Conservation (phyloP, 2,329 filamentous ascomycete genomes). For the Dothistroma septosporum region DNA sequence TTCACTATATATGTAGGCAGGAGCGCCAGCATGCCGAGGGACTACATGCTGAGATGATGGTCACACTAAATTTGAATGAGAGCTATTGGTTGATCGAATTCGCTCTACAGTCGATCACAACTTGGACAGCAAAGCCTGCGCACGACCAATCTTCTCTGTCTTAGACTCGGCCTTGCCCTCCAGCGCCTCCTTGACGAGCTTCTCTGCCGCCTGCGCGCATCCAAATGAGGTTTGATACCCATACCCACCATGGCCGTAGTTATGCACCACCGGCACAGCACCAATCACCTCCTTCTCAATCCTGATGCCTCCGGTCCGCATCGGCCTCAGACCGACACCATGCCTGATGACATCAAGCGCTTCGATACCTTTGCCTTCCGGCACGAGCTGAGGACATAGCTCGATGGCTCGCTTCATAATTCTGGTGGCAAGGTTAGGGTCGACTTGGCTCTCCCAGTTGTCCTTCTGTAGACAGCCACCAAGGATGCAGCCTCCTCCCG, state of each 20-base stretch:
- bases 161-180: conserved; percentile 1
- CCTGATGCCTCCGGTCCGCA: conserved; percentile 67
- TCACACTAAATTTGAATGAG: too few relatives aligned
- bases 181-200: conserved; percentile 37
- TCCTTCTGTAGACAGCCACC: conserved; percentile 80
- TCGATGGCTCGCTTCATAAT: conserved; percentile 78
- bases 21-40: too few relatives aligned
- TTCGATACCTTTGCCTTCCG: conserved; percentile 62
- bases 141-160: background rate
- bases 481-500: conserved; percentile 74
- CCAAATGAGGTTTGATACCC: conserved; percentile 58
- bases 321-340: conserved; percentile 75
- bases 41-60: too few relatives aligned
- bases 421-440: conserved; percentile 71
- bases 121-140: background rate
- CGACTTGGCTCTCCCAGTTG: conserved; percentile 74
- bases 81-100: too few relatives aligned
- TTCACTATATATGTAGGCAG: background rate
- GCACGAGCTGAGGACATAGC: conserved; percentile 59
- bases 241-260: conserved; percentile 75
- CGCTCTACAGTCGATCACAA: background rate
- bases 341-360: conserved; percentile 73
- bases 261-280: conserved; percentile 68
- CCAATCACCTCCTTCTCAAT: conserved; percentile 67
- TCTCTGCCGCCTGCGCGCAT: conserved; percentile 40